Conservation (phyloP, 1,284 basidiomycete genomes). For the Boletus semigastroideus region DNA sequence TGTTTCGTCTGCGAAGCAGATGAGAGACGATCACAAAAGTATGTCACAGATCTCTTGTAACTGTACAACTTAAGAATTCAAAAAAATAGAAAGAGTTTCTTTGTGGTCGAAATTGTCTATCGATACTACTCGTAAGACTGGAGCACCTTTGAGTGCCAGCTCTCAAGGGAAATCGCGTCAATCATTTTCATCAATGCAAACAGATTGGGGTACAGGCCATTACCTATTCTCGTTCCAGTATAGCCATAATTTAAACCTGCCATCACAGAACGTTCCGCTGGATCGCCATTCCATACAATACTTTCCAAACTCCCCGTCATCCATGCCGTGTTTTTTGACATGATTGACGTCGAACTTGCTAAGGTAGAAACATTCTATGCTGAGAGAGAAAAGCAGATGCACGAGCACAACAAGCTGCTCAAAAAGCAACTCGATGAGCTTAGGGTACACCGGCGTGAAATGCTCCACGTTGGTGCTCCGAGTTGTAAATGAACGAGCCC, state of each 20-base stretch:
- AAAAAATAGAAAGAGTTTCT: slow-evolving; percentile 7
- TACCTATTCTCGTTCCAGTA: background rate
- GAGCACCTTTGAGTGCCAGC: background rate
- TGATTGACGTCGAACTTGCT: slow-evolving; percentile 72
- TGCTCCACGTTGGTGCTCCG: slow-evolving; percentile 58
- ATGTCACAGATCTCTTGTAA: slow-evolving; percentile 3
- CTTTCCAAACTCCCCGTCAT: slow-evolving; percentile 53
- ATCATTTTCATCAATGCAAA: background rate
- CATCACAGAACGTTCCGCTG: slow-evolving; percentile 8
- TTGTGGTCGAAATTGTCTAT: slow-evolving; percentile 2
- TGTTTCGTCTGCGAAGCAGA: background rate
- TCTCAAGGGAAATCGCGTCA: no score
- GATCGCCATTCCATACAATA: slow-evolving; percentile 49
- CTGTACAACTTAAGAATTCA: background rate
- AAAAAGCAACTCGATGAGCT: slow-evolving; percentile 76
- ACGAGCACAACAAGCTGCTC: slow-evolving; percentile 48
- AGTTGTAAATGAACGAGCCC: background rate
- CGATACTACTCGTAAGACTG: background rate
- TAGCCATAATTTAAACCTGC: background rate
- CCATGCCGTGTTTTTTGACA: slow-evolving; percentile 71
- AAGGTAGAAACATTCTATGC: slow-evolving; percentile 86
- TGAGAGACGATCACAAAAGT: slow-evolving; percentile 8
- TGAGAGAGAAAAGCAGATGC: slow-evolving; percentile 70
- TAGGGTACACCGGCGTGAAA: slow-evolving; percentile 62
- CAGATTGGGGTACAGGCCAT: slow-evolving; percentile 19